These are phyloP conservation scores for Arctium minus DNA, from an alignment of 129 eudicot species.

Conservation along the genomic window DNA sequence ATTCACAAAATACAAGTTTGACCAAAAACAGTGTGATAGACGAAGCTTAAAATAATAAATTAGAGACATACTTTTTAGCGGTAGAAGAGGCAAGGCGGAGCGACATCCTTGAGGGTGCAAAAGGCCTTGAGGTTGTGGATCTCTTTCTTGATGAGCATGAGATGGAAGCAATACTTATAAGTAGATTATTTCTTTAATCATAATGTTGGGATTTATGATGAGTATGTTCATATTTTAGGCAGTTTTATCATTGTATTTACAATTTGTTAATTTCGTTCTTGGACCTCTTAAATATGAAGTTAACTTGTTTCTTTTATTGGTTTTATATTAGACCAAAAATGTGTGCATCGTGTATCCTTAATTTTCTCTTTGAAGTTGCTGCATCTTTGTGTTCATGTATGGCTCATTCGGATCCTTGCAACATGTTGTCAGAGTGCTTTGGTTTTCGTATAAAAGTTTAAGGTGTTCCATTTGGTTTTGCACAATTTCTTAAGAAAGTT, in stretches of 20 bases:
- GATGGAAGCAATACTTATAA: not conserved
- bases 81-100: not conserved
- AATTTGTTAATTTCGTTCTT: not conserved
- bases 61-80: not conserved
- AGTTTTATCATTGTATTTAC: not conserved
- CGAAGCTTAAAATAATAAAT: not conserved
- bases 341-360: not conserved
- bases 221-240: not conserved
- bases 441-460: not conserved
- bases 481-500: not conserved
- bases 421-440: not conserved
- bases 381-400: not conserved
- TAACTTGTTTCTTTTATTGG: constrained; percentile 6
- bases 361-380: not conserved
- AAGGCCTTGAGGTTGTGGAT: not conserved
- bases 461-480: not conserved
- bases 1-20: not conserved
- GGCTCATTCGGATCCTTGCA: not conserved
- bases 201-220: not conserved
- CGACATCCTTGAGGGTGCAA: not conserved
- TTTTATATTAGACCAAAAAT: not conserved
- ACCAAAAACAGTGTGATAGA: not conserved
- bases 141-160: not conserved
- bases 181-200: not conserved
- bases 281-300: constrained; percentile 3